These are phyloP conservation scores for Ochetophila trinervis DNA, from an alignment of 306 rosid species.

Conservation along the genomic window DNA sequence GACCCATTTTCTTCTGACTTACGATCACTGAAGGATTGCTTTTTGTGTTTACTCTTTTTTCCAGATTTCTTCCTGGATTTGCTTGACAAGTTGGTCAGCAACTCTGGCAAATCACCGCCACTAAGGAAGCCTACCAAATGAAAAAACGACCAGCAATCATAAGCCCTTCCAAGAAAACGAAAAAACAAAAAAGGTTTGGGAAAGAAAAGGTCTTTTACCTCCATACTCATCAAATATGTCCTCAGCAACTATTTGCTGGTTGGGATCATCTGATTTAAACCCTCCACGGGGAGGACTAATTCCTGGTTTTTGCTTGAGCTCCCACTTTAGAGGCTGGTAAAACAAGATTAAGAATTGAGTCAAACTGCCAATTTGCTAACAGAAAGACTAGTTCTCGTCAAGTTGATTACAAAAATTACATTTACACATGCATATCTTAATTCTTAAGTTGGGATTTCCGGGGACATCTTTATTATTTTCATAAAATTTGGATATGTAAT, in stretches of 20 bases:
- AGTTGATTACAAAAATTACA: neutral
- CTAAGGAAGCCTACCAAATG: slow-evolving; percentile 68
- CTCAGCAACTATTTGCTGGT: slow-evolving; percentile 96
- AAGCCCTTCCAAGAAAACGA: slow-evolving; percentile 7
- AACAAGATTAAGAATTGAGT: too few species aligned
- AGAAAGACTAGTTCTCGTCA: neutral
- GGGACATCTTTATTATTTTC: too few species aligned
- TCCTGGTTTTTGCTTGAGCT: slow-evolving; percentile 98
- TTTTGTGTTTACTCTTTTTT: slow-evolving; percentile 56
- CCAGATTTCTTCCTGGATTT: slow-evolving; percentile 59
- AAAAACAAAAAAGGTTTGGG: slow-evolving; percentile 2
- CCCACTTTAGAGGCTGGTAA: slow-evolving; percentile 89
- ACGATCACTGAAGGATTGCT: slow-evolving; percentile 17
- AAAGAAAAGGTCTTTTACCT: slow-evolving; percentile 43
- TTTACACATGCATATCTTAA: too few species aligned
- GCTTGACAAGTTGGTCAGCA: slow-evolving; percentile 60
- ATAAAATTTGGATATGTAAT: too few species aligned
- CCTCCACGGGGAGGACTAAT: slow-evolving; percentile 99
- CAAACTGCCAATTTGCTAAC: neutral
- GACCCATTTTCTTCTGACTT: slow-evolving; percentile 37
- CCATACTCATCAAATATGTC: slow-evolving; percentile 98
- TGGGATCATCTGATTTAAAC: slow-evolving; percentile 82
- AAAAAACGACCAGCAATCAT: slow-evolving; percentile 5
- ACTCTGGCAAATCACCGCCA: slow-evolving; percentile 59
- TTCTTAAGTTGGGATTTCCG: too few species aligned